Evolutionary conservation across 495 filamentous ascomycete species (phyloP).

Genomic region (Talaromyces borbonicus): DNA sequence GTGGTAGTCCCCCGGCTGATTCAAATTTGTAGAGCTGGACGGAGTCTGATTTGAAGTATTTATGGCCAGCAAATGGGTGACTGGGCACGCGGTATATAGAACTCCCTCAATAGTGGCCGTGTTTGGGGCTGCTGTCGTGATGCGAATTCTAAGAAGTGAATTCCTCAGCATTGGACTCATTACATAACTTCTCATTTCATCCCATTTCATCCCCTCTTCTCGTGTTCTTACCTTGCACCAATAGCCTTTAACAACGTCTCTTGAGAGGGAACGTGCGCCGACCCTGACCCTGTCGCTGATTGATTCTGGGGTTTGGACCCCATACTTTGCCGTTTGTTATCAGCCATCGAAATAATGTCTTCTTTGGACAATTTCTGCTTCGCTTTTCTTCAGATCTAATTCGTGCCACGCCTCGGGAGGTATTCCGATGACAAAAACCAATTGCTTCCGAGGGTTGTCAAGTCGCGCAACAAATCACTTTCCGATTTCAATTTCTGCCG

Average conservation of each 20-base stretch:
- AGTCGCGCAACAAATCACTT: no score
- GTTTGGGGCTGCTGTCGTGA: conserved; percentile 46
- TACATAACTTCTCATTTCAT: background rate
- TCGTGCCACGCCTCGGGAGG: no score
- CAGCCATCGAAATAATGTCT: conserved; percentile 21
- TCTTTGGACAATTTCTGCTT: background rate
- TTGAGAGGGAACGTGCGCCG: conserved; percentile 35
- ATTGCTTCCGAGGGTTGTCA: no score
- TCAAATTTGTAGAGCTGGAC: conserved; percentile 23
- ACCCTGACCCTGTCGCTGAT: conserved; percentile 16
- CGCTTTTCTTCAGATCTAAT: no score
- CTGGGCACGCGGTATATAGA: conserved; percentile 56
- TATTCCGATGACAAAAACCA: no score
- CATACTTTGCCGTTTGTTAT: conserved; percentile 38
- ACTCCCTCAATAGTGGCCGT: conserved; percentile 48
- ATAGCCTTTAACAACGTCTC: conserved; percentile 39
- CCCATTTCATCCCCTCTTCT: background rate
- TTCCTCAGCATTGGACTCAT: background rate
- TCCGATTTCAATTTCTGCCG: no score
- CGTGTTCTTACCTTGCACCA: conserved; percentile 37
- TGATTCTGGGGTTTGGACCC: conserved; percentile 29
- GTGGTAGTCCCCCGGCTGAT: conserved; percentile 46
- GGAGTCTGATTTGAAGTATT: conserved; percentile 33
- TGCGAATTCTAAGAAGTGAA: conserved; percentile 38
- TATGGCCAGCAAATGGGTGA: conserved; percentile 56